These are phyloP conservation scores for Penicillium bovifimosum DNA, from an alignment of 495 filamentous ascomycete species.

Conservation along the genomic window DNA sequence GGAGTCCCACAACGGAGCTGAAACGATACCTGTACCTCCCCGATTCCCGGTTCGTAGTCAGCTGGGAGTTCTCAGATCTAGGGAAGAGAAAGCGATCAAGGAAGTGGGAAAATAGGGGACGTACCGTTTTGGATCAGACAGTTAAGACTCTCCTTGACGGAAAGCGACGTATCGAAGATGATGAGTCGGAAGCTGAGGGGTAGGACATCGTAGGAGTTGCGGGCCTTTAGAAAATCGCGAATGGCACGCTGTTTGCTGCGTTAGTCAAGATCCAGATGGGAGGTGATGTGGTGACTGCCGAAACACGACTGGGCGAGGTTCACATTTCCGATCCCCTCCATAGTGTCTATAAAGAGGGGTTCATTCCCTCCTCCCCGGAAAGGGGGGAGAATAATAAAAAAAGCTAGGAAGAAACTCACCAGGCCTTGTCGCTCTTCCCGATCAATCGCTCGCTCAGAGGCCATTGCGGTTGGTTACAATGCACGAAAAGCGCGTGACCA, in stretches of 20 bases:
- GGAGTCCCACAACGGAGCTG: conserved; percentile 96
- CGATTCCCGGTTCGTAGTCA: conserved; percentile 23
- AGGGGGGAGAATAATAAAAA: too few relatives aligned
- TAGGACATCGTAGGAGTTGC: conserved; percentile 96
- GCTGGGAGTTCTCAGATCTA: conserved; percentile 5
- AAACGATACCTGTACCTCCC: conserved; percentile 76
- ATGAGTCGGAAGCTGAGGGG: conserved; percentile 97
- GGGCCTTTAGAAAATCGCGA: conserved; percentile 92
- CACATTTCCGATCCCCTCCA: conserved; percentile 9
- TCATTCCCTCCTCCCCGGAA: conserved; percentile 1
- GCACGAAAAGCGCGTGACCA: conserved; percentile 59
- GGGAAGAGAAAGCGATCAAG: conserved; percentile 3
- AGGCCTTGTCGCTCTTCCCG: conserved; percentile 88
- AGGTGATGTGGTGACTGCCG: conserved; percentile 7
- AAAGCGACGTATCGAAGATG: conserved; percentile 86
- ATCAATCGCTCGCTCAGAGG: conserved; percentile 69
- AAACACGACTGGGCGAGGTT: conserved; percentile 11
- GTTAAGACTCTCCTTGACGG: conserved; percentile 95
- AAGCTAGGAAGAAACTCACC: conserved; percentile 52
- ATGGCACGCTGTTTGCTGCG: conserved; percentile 63
- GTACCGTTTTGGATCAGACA: conserved; percentile 96
- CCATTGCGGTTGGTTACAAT: conserved; percentile 69
- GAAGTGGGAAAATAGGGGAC: conserved; percentile 9
- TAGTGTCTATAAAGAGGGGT: conserved; percentile 9
- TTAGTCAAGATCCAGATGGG: conserved; percentile 31